Base-by-base conservation (phyloP, 768 basidiomycete genomes). In the Russula emetica region DNA sequence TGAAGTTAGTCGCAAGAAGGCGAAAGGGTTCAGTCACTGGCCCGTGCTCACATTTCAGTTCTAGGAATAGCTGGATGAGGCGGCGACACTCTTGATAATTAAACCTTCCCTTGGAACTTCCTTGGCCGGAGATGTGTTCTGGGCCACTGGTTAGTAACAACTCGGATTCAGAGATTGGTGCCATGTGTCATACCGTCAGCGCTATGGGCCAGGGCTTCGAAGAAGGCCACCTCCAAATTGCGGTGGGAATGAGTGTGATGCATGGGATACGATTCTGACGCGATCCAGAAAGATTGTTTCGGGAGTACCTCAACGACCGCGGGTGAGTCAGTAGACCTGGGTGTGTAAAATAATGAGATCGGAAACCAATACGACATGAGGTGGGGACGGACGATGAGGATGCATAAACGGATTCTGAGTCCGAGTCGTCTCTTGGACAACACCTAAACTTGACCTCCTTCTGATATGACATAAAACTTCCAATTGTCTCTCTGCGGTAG, bases 51-150 rank as follows among this genome's bases (percentile, higher is more conserved):
- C 62, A 26, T 63, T 63, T 63, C 40, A 63, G 50, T 45, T 58
- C 56, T 4, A 58, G 51, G 44, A 63, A 58, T n/a, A 58, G 22
- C 30, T 58, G 51, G 32, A 63, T 45, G 50, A 58, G 42, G 13
- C 51, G 62, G 26, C 13, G 56, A 38, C 56, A 63, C 36, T 63
- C 62, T 30, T 53, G 56, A 47, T 45, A 63, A 54, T 53, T 30
- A 26, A 63, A 63, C n/a, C 57, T 54, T 20, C 62, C 62, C 42
- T n/a, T 30, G 14, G 52, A 26, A 24, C 30, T 10, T 24, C 61
- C 47, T 53, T 58, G 5, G 30, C 57, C 44, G 14, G 57, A 54
- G 57, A 63, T 63, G 49, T 63, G 52, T 14, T 47, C 62, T 59
- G 24, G 34, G 42, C 34, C 51, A 22, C 2, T 20, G 9, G n/a